These are phyloP conservation scores for Parasitella parasitica DNA, from an alignment of 371 early-diverging fungal genomes.

Conservation along the genomic window DNA sequence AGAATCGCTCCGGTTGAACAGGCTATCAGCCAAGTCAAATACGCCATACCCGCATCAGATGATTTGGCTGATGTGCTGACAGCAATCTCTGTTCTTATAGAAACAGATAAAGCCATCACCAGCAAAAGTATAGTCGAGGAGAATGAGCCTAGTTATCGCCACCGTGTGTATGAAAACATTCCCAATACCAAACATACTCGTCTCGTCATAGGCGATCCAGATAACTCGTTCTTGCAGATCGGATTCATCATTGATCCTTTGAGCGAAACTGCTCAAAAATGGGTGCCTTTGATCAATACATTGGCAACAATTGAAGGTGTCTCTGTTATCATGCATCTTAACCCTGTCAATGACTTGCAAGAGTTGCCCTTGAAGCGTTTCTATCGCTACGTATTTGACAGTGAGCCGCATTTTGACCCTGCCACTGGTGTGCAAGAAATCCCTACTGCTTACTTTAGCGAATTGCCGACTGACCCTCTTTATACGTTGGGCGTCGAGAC, in stretches of 20 bases:
- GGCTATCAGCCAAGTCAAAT: slow-evolving; percentile 19
- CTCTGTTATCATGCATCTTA: slow-evolving; percentile 62
- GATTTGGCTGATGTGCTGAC: slow-evolving; percentile 24
- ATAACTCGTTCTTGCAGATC: slow-evolving; percentile 55
- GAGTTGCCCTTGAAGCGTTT: slow-evolving; percentile 82
- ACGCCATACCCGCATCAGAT: background rate
- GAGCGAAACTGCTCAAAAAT: slow-evolving; percentile 74
- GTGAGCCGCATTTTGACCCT: slow-evolving; percentile 62
- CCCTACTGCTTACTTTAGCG: slow-evolving; percentile 67
- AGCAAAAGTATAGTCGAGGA: slow-evolving; percentile 14
- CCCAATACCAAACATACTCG: slow-evolving; percentile 16
- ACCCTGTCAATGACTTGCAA: slow-evolving; percentile 46
- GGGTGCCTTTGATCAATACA: slow-evolving; percentile 65
- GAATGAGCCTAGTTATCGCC: slow-evolving; percentile 17
- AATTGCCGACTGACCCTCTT: slow-evolving; percentile 76
- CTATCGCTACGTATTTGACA: slow-evolving; percentile 83
- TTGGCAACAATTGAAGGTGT: slow-evolving; percentile 62
- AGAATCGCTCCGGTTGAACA: slow-evolving; percentile 39
- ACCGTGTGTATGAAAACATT: slow-evolving; percentile 24
- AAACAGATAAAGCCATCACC: slow-evolving; percentile 25
- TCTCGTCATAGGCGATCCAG: slow-evolving; percentile 36
- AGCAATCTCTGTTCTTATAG: slow-evolving; percentile 24
- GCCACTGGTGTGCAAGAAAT: slow-evolving; percentile 29
- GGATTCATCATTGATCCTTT: slow-evolving; percentile 76
- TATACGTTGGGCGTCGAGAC: slow-evolving; percentile 87